A percentile compares a stretch with the other conserved stretches of the same genome.
These are phyloP conservation scores for Ophiorrhiza pumila DNA, from an alignment of 257 asterid species.

Conservation along the genomic window DNA sequence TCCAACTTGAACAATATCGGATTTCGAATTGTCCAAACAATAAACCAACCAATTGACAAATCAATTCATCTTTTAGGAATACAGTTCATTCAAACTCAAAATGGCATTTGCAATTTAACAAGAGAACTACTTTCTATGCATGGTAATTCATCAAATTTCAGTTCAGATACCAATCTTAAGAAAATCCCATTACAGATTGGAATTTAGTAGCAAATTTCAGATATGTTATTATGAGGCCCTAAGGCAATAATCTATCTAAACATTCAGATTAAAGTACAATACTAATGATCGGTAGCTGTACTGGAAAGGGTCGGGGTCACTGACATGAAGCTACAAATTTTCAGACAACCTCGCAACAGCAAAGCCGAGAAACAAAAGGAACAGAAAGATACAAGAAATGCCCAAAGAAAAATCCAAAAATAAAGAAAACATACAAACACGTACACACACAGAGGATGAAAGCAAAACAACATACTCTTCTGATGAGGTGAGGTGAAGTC, in stretches of 20 bases:
- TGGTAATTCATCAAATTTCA: not conserved
- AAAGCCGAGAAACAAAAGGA: not conserved
- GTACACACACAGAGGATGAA: not conserved
- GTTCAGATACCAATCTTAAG: not conserved
- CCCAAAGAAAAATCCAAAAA: not conserved
- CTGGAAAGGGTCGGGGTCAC: too few relatives aligned
- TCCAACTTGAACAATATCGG: not conserved
- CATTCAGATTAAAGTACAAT: not conserved
- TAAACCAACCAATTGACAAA: not conserved
- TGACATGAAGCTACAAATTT: not conserved
- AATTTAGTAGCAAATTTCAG: not conserved
- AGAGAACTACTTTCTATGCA: not conserved
- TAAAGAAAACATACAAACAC: not conserved
- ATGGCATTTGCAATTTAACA: not conserved
- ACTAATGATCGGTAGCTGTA: not conserved
- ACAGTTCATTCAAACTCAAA: not conserved
- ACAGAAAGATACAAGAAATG: not conserved
- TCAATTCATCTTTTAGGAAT: not conserved
- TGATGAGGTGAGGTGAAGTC: slow-evolving; percentile 65
- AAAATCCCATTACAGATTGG: not conserved
- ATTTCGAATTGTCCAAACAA: not conserved
- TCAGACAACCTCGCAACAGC: not conserved
- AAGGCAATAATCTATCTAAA: too few relatives aligned
- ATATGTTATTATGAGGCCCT: not conserved
- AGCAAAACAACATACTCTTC: slow-evolving; percentile 37